Evolutionary conservation across 306 rosid species (phyloP).

Genomic region (Canavalia gladiata): DNA sequence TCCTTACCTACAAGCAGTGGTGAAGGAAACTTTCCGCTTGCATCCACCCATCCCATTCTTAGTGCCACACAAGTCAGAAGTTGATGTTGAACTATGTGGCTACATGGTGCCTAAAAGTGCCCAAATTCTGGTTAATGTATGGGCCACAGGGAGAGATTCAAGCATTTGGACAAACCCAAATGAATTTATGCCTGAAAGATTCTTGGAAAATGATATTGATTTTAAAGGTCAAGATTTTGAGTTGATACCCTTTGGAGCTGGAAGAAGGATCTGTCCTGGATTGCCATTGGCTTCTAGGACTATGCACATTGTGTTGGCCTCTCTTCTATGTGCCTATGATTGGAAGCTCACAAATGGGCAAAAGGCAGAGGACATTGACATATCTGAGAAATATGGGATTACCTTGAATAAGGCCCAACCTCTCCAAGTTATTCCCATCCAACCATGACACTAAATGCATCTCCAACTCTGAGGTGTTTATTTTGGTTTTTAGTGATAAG

Average conservation of each 20-base stretch:
- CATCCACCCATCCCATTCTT: constrained; percentile 51
- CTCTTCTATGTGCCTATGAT: constrained; percentile 31
- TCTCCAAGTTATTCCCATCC: constrained; percentile 35
- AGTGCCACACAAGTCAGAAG: constrained; percentile 36
- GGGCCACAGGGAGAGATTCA: constrained; percentile 51
- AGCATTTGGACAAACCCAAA: constrained; percentile 45
- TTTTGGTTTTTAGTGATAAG: too few relatives aligned
- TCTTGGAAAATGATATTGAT: constrained; percentile 42
- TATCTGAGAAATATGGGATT: constrained; percentile 24
- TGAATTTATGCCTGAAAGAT: constrained; percentile 49
- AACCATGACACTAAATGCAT: neutral
- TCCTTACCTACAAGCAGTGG: constrained; percentile 38
- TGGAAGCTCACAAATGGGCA: constrained; percentile 30
- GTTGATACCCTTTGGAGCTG: constrained; percentile 36
- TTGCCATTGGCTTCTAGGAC: constrained; percentile 34
- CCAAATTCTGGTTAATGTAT: constrained; percentile 38
- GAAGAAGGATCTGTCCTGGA: constrained; percentile 43
- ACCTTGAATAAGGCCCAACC: constrained; percentile 34
- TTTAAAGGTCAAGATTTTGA: constrained; percentile 41
- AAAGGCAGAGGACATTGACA: constrained; percentile 22
- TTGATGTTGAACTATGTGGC: constrained; percentile 19
- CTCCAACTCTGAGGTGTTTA: too few relatives aligned
- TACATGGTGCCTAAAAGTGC: constrained; percentile 34
- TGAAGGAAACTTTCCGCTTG: constrained; percentile 47
- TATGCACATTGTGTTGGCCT: constrained; percentile 8